A percentile compares a stretch with the other conserved stretches of the same genome.
Conservation (phyloP, 1,284 basidiomycete species). For the Thecaphora thlaspeos region DNA sequence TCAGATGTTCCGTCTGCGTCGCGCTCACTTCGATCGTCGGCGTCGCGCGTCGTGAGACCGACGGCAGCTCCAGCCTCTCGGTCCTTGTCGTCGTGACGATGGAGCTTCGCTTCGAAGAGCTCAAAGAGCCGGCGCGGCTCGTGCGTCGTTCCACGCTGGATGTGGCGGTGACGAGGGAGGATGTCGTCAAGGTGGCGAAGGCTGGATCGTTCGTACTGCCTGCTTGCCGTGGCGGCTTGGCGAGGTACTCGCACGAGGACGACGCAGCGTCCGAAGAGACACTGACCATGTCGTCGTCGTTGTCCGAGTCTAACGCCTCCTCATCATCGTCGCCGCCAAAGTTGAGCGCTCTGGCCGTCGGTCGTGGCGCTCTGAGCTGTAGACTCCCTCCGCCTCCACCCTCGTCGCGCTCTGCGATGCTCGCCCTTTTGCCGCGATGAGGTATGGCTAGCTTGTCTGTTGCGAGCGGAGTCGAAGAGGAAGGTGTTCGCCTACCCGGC, state of each 20-base stretch:
- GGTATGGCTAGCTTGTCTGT: too few species aligned
- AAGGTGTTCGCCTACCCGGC: background rate
- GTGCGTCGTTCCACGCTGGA: background rate
- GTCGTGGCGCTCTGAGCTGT: too few species aligned
- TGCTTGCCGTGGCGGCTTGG: background rate
- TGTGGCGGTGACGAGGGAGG: too few species aligned
- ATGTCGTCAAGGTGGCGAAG: constrained; percentile 1
- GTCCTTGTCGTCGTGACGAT: constrained; percentile 1
- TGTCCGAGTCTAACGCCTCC: background rate
- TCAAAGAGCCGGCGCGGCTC: background rate
- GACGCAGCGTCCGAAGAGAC: constrained; percentile 5
- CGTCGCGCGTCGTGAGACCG: constrained; percentile 9
- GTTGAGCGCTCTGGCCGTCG: too few species aligned
- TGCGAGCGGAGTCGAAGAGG: too few species aligned
- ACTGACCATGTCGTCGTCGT: constrained; percentile 5
- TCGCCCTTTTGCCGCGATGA: too few species aligned
- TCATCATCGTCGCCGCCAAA: too few species aligned
- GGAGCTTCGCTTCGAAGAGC: constrained; percentile 6
- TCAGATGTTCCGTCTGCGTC: constrained; percentile 17
- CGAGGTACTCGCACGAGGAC: constrained; percentile 12
- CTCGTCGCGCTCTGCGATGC: too few species aligned
- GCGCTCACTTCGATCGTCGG: constrained; percentile 28
- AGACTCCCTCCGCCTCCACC: too few species aligned
- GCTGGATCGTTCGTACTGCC: background rate
- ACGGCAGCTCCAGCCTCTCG: constrained; percentile 12